Evolutionary conservation across 1,284 basidiomycete genomes (phyloP).

Genomic region (Vanrija sp.): DNA sequence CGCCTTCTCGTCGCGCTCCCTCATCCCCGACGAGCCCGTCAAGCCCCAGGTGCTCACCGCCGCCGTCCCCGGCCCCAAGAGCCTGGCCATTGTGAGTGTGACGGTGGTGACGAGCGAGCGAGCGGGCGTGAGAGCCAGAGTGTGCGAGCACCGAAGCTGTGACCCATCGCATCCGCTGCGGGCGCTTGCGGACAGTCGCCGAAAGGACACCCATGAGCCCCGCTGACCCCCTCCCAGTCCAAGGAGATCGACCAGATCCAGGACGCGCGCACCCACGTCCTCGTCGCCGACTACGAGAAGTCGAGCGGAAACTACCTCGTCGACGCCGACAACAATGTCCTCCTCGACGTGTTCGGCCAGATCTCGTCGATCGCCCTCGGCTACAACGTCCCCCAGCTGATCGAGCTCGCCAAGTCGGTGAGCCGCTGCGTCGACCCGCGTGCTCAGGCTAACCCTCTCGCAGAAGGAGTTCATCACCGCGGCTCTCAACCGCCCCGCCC

Average conservation of each 20-base stretch:
- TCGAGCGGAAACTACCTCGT: conserved; percentile 52
- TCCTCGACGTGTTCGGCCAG: conserved; percentile 57
- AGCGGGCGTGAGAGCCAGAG: no score
- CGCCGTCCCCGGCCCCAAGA: conserved; percentile 26
- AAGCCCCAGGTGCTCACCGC: conserved; percentile 18
- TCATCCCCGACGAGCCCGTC: conserved; percentile 26
- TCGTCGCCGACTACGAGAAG: conserved; percentile 21
- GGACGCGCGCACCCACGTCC: conserved; percentile 22
- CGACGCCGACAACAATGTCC: conserved; percentile 55
- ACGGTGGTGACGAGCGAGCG: no score
- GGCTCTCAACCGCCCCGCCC: conserved; percentile 53
- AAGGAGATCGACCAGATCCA: conserved; percentile 22
- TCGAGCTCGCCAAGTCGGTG: conserved; percentile 46
- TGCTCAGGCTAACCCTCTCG: not conserved
- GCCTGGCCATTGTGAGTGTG: conserved; percentile 17
- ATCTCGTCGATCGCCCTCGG: conserved; percentile 50
- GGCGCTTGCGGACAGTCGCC: no score
- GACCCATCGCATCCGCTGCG: no score
- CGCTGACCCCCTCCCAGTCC: conserved; percentile 15
- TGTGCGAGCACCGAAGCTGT: no score
- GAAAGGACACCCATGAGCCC: no score
- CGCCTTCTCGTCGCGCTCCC: conserved; percentile 24
- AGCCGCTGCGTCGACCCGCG: conserved; percentile 1
- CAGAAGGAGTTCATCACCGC: conserved; percentile 19
- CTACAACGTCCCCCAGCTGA: conserved; percentile 54